Conservation (phyloP, 352 stramenopile species). For the Globisporangium paddicum region DNA sequence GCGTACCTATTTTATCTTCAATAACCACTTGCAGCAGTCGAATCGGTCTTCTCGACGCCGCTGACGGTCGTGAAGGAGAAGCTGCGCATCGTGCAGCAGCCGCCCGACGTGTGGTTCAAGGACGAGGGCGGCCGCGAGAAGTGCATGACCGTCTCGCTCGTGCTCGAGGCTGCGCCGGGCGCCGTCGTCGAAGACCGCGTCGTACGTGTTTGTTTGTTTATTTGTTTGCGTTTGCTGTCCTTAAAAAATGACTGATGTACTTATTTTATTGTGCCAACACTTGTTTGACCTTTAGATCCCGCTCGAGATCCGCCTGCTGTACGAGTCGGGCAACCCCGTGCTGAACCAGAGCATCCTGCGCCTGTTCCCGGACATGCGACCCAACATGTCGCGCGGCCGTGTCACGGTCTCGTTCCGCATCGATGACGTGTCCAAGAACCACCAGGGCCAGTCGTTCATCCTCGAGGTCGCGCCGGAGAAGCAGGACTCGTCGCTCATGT, state of each 20-base stretch:
- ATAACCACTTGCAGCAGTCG: constrained; percentile 24
- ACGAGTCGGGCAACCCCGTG: constrained; percentile 82
- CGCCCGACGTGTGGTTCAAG: constrained; percentile 94
- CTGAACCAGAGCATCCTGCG: constrained; percentile 91
- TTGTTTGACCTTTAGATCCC: constrained; percentile 23
- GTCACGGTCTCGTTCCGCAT: constrained; percentile 92
- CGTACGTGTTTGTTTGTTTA: constrained; percentile 16
- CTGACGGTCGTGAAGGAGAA: constrained; percentile 78
- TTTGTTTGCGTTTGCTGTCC: not conserved
- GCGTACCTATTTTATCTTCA: not conserved
- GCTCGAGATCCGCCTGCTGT: constrained; percentile 66
- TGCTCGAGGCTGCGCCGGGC: constrained; percentile 71
- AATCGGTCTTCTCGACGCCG: constrained; percentile 59
- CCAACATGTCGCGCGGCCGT: constrained; percentile 83
- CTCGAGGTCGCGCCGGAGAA: constrained; percentile 88
- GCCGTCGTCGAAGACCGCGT: constrained; percentile 69
- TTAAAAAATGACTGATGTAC: not conserved
- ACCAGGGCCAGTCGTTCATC: constrained; percentile 94
- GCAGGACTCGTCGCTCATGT: constrained; percentile 75
- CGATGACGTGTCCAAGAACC: constrained; percentile 97
- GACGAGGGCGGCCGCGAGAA: constrained; percentile 95
- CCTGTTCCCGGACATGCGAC: constrained; percentile 79
- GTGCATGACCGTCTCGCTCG: constrained; percentile 88
- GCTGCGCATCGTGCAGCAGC: constrained; percentile 67
- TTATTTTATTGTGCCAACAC: not conserved